Percentiles rank a stretch among this genome's conserved stretches.
phyloP scores from a whole-genome alignment of 1,139 yeast species.

The Meyerozyma guilliermondii region DNA sequence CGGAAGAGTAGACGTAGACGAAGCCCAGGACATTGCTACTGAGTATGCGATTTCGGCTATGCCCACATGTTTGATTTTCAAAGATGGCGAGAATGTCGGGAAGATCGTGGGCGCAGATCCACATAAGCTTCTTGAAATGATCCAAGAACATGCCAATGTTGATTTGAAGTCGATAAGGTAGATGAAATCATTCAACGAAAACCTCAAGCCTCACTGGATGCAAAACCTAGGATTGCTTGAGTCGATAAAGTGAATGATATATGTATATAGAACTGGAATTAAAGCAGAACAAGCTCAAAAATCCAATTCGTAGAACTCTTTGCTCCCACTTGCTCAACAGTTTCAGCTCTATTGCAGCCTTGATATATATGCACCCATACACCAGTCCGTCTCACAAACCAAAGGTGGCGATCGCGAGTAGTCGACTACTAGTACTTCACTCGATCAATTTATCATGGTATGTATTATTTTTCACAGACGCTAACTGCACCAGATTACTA shows the following conservation, averaged over 20 bases:
- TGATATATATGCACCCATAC: not conserved
- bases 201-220: no score
- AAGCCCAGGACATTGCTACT: slow-evolving; percentile 24
- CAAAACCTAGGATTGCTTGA: not conserved
- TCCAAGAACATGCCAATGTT: slow-evolving; percentile 20
- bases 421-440: not conserved
- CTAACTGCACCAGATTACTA: slow-evolving; percentile 1
- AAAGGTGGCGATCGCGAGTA: slow-evolving; percentile 1
- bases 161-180: slow-evolving; percentile 7
- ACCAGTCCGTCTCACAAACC: not conserved
- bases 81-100: slow-evolving; percentile 24
- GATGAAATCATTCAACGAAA: not conserved
- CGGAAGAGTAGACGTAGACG: slow-evolving; percentile 34
- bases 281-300: no score
- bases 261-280: no score
- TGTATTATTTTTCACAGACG: not conserved
- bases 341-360: not conserved
- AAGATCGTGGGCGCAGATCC: slow-evolving; percentile 31
- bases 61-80: slow-evolving; percentile 32
- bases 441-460: not conserved
- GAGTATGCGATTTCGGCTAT: slow-evolving; percentile 29
- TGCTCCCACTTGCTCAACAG: no score
- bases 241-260: not conserved
- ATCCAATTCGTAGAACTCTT: no score
- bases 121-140: slow-evolving; percentile 20